phyloP scores from a whole-genome alignment of 2,329 filamentous ascomycete genomes.

The Dothiorella sarmentorum region DNA sequence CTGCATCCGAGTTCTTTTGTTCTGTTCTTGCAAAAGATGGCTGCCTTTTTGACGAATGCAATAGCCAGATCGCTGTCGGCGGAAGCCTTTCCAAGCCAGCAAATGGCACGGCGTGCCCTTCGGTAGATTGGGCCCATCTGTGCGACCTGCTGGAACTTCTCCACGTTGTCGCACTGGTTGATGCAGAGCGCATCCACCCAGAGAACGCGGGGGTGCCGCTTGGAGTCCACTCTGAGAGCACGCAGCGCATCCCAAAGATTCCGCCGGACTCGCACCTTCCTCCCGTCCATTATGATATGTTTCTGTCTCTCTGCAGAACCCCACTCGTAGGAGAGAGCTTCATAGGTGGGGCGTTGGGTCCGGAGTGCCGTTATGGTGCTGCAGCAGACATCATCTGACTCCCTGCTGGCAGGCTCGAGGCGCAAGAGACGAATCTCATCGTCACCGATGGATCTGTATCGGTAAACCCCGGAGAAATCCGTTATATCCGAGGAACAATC shows the following conservation, averaged over 20 bases:
- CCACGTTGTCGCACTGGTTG: slow-evolving; percentile 17
- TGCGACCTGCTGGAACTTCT: slow-evolving; percentile 13
- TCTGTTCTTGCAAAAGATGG: background rate
- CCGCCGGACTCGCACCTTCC: background rate
- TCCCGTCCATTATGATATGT: background rate
- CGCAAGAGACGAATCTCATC: background rate
- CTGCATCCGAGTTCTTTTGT: too few species aligned
- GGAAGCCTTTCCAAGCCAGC: slow-evolving; percentile 21
- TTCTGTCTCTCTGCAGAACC: slow-evolving; percentile 10
- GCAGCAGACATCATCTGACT: background rate
- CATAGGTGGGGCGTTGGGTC: background rate
- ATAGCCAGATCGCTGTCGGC: slow-evolving; percentile 16
- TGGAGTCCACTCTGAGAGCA: background rate
- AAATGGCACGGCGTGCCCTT: background rate
- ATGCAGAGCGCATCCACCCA: slow-evolving; percentile 20
- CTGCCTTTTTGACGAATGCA: slow-evolving; percentile 6
- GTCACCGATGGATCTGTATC: background rate
- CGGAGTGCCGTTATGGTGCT: background rate
- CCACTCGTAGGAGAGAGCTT: slow-evolving; percentile 20
- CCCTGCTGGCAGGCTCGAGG: background rate
- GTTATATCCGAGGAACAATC: background rate
- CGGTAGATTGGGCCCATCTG: slow-evolving; percentile 14
- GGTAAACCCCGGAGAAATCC: background rate
- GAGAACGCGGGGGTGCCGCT: background rate
- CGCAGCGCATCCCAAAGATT: slow-evolving; percentile 9